Evolutionary conservation across 2,329 filamentous ascomycete genomes (phyloP).

Genomic region (Penicillium sp.): DNA sequence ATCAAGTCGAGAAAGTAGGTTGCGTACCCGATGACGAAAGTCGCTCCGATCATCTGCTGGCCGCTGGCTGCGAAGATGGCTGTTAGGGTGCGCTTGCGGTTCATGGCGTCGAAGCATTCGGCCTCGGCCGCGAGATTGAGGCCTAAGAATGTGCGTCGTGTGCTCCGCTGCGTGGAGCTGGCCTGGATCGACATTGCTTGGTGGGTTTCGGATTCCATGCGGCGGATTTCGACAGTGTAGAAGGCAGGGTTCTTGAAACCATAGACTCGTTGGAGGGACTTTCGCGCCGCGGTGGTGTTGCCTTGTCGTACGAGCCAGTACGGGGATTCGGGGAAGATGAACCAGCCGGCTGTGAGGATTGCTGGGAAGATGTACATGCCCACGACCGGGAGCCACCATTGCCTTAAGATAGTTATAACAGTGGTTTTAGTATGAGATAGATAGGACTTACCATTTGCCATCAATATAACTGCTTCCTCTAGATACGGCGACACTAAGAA

Average conservation of each 20-base stretch:
- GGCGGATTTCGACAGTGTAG: conserved; percentile 39
- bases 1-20: conserved; percentile 41
- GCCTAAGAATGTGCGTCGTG: background rate
- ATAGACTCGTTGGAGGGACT: conserved; percentile 39
- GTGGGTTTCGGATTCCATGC: conserved; percentile 3
- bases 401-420: conserved; percentile 21
- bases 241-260: conserved; percentile 35
- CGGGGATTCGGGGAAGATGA: conserved; percentile 52
- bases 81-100: conserved; percentile 46
- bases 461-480: conserved; percentile 27
- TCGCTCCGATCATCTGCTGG: conserved; percentile 52
- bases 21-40: conserved; percentile 53
- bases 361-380: conserved; percentile 38
- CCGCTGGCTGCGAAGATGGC: conserved; percentile 48
- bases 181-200: background rate
- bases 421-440: too few species aligned
- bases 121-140: conserved; percentile 21
- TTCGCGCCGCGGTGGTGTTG: conserved; percentile 36
- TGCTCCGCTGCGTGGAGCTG: background rate
- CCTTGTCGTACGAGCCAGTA: conserved; percentile 47
- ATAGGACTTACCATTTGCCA: conserved; percentile 20
- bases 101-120: conserved; percentile 37
- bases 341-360: conserved; percentile 27
- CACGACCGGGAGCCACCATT: conserved; percentile 39
- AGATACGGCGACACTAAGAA: conserved; percentile 26